A percentile compares a stretch with the other conserved stretches of the same genome.
Evolutionary conservation across 345 rosid species (phyloP).

Genomic region (Dovyalis caffra): DNA sequence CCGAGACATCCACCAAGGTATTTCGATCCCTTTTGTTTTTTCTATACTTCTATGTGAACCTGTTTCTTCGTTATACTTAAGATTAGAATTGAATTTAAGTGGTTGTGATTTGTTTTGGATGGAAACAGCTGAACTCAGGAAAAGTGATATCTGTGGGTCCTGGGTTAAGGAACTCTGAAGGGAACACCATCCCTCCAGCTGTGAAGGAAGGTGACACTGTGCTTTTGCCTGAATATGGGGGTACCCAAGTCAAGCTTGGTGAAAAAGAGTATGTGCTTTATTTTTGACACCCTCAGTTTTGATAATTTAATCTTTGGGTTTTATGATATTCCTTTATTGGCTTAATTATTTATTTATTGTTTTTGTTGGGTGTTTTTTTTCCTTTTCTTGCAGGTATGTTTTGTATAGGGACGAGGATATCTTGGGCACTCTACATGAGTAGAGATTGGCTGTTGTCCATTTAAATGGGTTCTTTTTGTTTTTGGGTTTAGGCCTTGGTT

Average conservation of each 20-base stretch:
- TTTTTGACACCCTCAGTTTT: too few relatives aligned
- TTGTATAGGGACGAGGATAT: conserved; percentile 81
- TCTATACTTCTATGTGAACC: background rate
- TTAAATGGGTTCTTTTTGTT: background rate
- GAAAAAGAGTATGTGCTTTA: conserved; percentile 60
- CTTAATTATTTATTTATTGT: background rate
- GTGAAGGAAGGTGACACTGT: conserved; percentile 90
- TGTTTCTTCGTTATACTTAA: background rate
- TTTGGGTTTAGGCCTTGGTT: background rate
- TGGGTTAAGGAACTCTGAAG: conserved; percentile 57
- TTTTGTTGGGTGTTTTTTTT: background rate
- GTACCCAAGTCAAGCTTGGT: conserved; percentile 73
- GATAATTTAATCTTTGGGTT: background rate
- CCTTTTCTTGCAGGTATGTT: conserved; percentile 51
- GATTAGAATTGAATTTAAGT: background rate
- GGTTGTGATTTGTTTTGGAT: background rate
- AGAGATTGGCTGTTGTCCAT: background rate
- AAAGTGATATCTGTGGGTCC: conserved; percentile 77
- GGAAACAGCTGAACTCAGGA: conserved; percentile 72
- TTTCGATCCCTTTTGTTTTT: background rate
- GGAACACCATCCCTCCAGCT: conserved; percentile 54
- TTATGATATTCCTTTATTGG: background rate
- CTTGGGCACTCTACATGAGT: conserved; percentile 73
- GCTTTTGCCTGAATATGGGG: conserved; percentile 81
- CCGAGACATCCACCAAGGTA: conserved; percentile 69